Evolutionary conservation across 768 basidiomycete species (phyloP), one percentile per base, ranked within the genome.

Genomic region (Infundibulicybe gibba): DNA sequence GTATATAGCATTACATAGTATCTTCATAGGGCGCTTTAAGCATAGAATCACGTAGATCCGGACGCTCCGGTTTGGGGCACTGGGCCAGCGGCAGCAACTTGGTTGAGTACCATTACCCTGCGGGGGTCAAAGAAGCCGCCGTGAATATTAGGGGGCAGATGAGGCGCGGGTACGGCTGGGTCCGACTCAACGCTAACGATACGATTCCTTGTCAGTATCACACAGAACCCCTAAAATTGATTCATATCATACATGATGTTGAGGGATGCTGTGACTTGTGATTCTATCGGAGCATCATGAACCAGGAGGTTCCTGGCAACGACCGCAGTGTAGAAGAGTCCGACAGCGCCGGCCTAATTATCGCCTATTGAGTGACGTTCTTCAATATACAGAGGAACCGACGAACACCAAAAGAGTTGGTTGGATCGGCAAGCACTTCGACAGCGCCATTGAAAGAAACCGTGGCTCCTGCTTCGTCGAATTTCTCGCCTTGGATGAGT

Each of bases 291-390:
- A 9, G 58, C 67, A 21, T 61, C 71, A 9, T 54, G 60, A 20
- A 74, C 49, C 21, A 65, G 50, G 44, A 63, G 62, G 13, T 54
- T 57, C 32, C 69, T 61, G 14, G 61, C 65, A 16, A 69, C 61
- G 15, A 57, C 45, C 15, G 65, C 59, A 12, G 65, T 65, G 49
- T 68, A 74, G 44, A 72, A 74, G 1, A 73, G 43, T 0, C 72
- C 62, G 5, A 63, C 60, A 3, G 53, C 45, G 2, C 62, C 62
- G 19, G 51, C 54, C 58, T 61, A 11, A 30, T 8, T 13, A 25
- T n/a, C 21, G 10, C 41, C 32, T 19, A 41, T 25, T 39, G 46
- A 51, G 30, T 34, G 13, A 41, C 21, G 42, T 20, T 48, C 32
- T 15, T 15, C 15, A 31, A 25, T 35, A 49, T 35, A 25, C 8